Evolutionary conservation across 306 rosid species (phyloP), one percentile per base, ranked within the genome.

Genomic region (Dryas drummondii): DNA sequence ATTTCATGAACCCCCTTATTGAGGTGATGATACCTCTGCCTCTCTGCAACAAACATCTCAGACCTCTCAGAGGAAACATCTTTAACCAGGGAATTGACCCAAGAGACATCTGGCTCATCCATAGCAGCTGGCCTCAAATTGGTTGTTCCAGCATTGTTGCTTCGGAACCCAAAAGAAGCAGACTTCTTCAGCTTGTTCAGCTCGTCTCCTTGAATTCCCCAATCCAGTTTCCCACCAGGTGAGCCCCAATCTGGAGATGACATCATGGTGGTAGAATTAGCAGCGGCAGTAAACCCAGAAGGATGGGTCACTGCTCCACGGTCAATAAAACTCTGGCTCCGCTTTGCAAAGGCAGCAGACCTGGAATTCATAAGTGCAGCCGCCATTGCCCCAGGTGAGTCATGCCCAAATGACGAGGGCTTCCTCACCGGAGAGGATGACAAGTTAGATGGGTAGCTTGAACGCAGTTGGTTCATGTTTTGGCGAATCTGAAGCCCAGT

Each of bases 351-450:
- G 57, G 97, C 93, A 1, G 96, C 85, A 32, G 99, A 89, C 82
- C 99, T 81, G 16, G 98, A 92, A 78, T 91, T 96, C 98, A 96
- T 96, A 79, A 96, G 85, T 8, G 98, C 99, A 3, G 97, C 97
- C 2, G 98, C 97, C 82, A 90, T 87, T 47, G 98, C 90, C 32
- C 90, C 81, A 0, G 98, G 87, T 44, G 98, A 90, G 55, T 94
- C 98, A 15, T 86, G 87, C 67, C 97, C 98, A 2, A 55, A 86
- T 3, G 86, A 49, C 3, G 97, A 71, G 54, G 96, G 81, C 77
- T 85, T 94, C 65, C 96, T 87, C 81, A 86, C 88, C 0, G 97
- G 92, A 13, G 97, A 89, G 71, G 99, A 92, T 19, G 98, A 80
- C 45, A 91, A 67, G 72, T 84, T 90, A 76, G 88, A 46, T 11